Evolutionary conservation across 768 basidiomycete genomes (phyloP), one percentile per base, ranked within the genome.

Genomic region (Agaricus sinodeliciosus): DNA sequence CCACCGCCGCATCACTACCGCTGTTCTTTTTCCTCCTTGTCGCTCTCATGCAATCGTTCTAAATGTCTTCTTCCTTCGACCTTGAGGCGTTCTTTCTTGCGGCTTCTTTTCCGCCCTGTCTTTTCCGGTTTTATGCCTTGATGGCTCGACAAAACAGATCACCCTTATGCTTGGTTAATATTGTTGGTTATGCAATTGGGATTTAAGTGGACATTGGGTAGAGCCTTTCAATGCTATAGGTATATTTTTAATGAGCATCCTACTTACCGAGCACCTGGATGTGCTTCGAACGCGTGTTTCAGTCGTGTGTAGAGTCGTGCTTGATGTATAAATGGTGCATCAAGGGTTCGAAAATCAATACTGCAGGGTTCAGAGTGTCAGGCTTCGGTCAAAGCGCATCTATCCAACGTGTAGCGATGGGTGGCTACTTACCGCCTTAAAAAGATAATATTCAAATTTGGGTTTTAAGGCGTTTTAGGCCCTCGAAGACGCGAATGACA

Each of bases 241-340:
- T 28, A 36, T 36, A 22, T 40, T 41, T 39, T 16, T 39, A 35
- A 22, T 37, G 35, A 27, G 12, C 27, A 35, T 43, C 28, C 15
- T 36, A 28, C 16, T 37, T 27, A 16, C 27, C 26, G 37, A 45
- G 51, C 28, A 31, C 51, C 37, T 46, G 26, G 43, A 40, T 19
- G 37, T 46, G 13, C 36, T 53, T 53, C 45, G 49, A 50, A 43
- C 36, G 35, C 44, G 45, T 53, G 43, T 53, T 28, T 7, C 18
- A 39, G 44, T 46, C 51, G 43, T 53, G 51, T 47, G 11, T 31
- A 31, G 31, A 31, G 31, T 3, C 31, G 31, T 31, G 31, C 31
- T 31, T 31, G 6, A 11, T 31, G 11, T 31, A 28, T 16, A 16
- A n/a, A 22, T 47, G 37, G 27, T 25, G 25, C 28, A 41, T 47